Conservation (phyloP, 495 filamentous ascomycete species). For the Gamarada debralockiae region DNA sequence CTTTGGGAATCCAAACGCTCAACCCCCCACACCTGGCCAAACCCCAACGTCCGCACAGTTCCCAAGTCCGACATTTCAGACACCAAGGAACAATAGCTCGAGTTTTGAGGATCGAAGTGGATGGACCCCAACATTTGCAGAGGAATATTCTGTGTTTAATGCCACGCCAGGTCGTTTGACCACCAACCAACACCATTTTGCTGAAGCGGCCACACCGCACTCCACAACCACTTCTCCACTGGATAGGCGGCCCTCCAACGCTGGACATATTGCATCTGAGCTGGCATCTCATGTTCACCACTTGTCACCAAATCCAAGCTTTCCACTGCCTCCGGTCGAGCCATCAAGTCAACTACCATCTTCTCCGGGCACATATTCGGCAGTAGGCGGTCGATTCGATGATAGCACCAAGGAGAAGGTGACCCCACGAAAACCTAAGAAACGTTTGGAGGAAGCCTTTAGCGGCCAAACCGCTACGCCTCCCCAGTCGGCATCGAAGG, state of each 20-base stretch:
- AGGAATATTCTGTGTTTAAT: conserved; percentile 56
- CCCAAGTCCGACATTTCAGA: conserved; percentile 60
- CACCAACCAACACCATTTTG: conserved; percentile 34
- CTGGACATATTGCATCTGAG: conserved; percentile 34
- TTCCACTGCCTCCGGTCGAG: conserved; percentile 53
- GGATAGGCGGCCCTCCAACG: conserved; percentile 10
- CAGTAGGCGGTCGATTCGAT: conserved; percentile 27
- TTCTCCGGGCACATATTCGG: conserved; percentile 48
- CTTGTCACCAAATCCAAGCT: conserved; percentile 47
- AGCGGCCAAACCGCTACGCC: conserved; percentile 46
- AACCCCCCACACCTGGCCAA: conserved; percentile 73
- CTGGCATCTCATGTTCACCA: conserved; percentile 56
- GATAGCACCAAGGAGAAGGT: conserved; percentile 33
- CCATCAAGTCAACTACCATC: conserved; percentile 52
- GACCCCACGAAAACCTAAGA: conserved; percentile 30
- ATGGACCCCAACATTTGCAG: conserved; percentile 53
- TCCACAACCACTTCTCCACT: neutral
- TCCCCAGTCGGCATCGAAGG: conserved; percentile 46
- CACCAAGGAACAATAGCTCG: conserved; percentile 50
- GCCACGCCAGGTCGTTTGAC: conserved; percentile 48
- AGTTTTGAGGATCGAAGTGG: conserved; percentile 44
- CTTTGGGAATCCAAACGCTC: conserved; percentile 75
- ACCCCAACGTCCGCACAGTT: conserved; percentile 65
- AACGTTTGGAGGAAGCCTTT: conserved; percentile 30
- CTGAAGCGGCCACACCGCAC: conserved; percentile 19